Percentiles rank a stretch among this genome's conserved stretches.
Conservation (phyloP, 495 filamentous ascomycete genomes). For the Annulohypoxylon moriforme region DNA sequence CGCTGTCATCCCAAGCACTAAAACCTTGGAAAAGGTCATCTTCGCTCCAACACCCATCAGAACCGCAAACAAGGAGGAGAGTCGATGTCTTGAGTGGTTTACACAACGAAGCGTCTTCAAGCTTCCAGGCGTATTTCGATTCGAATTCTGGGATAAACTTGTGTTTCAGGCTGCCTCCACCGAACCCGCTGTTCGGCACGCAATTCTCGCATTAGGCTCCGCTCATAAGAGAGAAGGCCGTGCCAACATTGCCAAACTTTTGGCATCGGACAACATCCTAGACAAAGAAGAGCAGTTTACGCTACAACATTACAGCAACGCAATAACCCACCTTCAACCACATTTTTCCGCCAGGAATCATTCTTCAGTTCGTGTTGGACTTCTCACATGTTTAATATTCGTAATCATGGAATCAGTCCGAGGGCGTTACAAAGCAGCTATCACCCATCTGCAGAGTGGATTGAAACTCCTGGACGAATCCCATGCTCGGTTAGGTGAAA, state of each 20-base stretch:
- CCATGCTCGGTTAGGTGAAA: constrained; percentile 19
- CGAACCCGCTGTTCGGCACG: constrained; percentile 65
- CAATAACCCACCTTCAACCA: constrained; percentile 54
- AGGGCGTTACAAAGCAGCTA: constrained; percentile 56
- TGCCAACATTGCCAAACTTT: constrained; percentile 5
- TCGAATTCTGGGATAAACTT: constrained; percentile 60
- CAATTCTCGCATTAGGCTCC: constrained; percentile 60
- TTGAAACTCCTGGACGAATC: constrained; percentile 48
- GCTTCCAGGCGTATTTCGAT: constrained; percentile 58
- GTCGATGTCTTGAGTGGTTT: constrained; percentile 57
- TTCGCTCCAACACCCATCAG: constrained; percentile 26
- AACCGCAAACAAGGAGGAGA: constrained; percentile 39
- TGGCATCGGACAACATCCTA: neutral
- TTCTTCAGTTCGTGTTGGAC: constrained; percentile 52
- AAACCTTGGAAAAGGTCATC: constrained; percentile 1
- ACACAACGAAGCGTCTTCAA: constrained; percentile 53
- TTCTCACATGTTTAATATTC: constrained; percentile 68
- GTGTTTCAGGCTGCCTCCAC: constrained; percentile 57
- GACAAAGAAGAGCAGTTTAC: constrained; percentile 51
- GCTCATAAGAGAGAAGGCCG: constrained; percentile 52
- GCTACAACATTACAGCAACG: constrained; percentile 59
- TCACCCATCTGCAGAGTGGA: constrained; percentile 61
- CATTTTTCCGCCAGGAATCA: constrained; percentile 42
- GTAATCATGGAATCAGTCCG: constrained; percentile 66
- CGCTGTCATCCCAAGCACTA: constrained; percentile 1